Evolutionary conservation across 805 yeast species (phyloP).

Genomic region (Lipomyces lipofer): DNA sequence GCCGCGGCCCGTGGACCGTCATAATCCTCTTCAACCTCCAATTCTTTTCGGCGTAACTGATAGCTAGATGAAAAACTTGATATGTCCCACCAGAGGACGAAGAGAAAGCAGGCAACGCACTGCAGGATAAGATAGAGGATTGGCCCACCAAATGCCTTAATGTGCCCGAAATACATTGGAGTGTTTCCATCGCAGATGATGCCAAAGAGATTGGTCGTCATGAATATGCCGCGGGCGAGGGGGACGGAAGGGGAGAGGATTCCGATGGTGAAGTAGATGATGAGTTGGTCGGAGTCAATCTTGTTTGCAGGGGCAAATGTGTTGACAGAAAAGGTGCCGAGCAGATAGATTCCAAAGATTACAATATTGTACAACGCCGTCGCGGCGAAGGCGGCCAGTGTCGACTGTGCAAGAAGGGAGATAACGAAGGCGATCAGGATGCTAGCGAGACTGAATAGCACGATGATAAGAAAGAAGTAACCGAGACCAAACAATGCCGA

Average conservation of each 20-base stretch:
- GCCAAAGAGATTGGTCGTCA: constrained; percentile 37
- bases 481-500: constrained; percentile 34
- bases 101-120: constrained; percentile 24
- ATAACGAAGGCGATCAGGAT: constrained; percentile 34
- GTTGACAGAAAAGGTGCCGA: constrained; percentile 34
- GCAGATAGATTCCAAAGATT: constrained; percentile 36
- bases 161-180: constrained; percentile 33
- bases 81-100: constrained; percentile 37
- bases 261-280: constrained; percentile 36
- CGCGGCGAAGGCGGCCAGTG: constrained; percentile 42
- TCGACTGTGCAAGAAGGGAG: constrained; percentile 36
- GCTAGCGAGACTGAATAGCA: constrained; percentile 37
- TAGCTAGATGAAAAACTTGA: background rate
- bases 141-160: constrained; percentile 39
- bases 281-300: constrained; percentile 25
- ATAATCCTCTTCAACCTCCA: too few relatives aligned
- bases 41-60: too few relatives aligned
- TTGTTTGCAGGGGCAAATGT: constrained; percentile 35
- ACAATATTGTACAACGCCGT: constrained; percentile 36
- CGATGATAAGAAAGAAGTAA: constrained; percentile 36
- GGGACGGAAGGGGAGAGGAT: constrained; percentile 34
- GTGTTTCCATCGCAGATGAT: constrained; percentile 32
- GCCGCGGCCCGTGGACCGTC: too few relatives aligned
- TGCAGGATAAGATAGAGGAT: constrained; percentile 37
- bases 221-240: constrained; percentile 36